phyloP scores from a whole-genome alignment of 805 yeast genomes.

The Scheffersomyces ergatensis region DNA sequence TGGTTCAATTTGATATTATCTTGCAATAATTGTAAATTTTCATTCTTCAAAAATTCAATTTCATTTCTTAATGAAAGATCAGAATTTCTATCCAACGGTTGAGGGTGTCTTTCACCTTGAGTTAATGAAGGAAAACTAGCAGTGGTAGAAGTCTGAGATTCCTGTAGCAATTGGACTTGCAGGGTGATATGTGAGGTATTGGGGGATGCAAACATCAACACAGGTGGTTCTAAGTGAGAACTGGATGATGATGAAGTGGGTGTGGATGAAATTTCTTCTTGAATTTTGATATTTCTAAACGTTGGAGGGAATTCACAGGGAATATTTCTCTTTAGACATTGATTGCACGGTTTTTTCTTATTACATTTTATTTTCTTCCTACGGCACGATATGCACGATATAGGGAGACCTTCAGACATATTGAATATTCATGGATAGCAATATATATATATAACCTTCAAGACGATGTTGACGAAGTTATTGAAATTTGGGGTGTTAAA shows the following conservation, averaged over 20 bases:
- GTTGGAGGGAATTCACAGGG: slow-evolving; percentile 46
- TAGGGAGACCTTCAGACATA: slow-evolving; percentile 25
- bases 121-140: no score
- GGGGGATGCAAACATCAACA: not conserved
- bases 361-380: slow-evolving; percentile 35
- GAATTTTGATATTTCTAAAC: slow-evolving; percentile 41
- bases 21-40: slow-evolving; percentile 16
- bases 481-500: not conserved
- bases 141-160: no score
- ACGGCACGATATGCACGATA: slow-evolving; percentile 35
- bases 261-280: slow-evolving; percentile 12
- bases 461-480: no score
- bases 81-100: not conserved
- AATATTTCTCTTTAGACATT: slow-evolving; percentile 35
- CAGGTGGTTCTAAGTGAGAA: not conserved
- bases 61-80: slow-evolving; percentile 10
- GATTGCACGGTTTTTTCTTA: slow-evolving; percentile 38
- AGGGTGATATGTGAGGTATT: not conserved
- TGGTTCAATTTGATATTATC: slow-evolving; percentile 16
- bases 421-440: no score
- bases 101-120: no score
- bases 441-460: no score
- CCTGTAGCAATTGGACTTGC: no score
- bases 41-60: slow-evolving; percentile 15
- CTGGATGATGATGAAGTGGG: not conserved